A percentile compares a stretch with the other conserved stretches of the same genome.
Conservation (phyloP, 495 filamentous ascomycete genomes). For the Tuber magnatum region DNA sequence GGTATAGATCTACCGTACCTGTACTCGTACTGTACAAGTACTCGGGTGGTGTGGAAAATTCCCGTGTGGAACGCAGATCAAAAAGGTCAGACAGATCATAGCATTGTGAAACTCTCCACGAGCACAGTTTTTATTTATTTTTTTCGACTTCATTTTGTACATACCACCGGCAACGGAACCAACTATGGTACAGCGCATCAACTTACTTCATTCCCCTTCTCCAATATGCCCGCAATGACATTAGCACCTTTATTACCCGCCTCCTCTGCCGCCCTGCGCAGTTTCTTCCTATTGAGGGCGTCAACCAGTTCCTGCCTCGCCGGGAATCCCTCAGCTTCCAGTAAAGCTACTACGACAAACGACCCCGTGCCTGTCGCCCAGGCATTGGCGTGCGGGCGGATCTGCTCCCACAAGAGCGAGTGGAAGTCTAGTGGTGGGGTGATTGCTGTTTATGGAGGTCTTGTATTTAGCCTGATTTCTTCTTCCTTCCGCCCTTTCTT, state of each 20-base stretch:
- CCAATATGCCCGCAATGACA: conserved; percentile 37
- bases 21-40: no score
- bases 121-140: not conserved
- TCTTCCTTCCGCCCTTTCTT: not conserved
- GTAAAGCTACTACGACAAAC: conserved; percentile 70
- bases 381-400: conserved; percentile 63
- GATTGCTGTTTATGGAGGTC: conserved; percentile 46
- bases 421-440: conserved; percentile 77
- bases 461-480: conserved; percentile 11
- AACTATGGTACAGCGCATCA: not conserved
- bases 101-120: not conserved
- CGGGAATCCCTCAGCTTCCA: conserved; percentile 72
- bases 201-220: conserved; percentile 6
- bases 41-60: not conserved
- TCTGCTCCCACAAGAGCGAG: conserved; percentile 64
- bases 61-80: not conserved
- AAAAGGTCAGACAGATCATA: not conserved
- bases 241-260: conserved; percentile 43
- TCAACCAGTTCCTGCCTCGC: conserved; percentile 58
- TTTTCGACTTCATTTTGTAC: not conserved
- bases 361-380: conserved; percentile 81
- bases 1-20: not conserved
- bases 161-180: not conserved
- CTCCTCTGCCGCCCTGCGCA: conserved; percentile 31
- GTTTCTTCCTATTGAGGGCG: conserved; percentile 56